phyloP scores from a whole-genome alignment of 352 stramenopile species.

The Globisporangium echinulatum region DNA sequence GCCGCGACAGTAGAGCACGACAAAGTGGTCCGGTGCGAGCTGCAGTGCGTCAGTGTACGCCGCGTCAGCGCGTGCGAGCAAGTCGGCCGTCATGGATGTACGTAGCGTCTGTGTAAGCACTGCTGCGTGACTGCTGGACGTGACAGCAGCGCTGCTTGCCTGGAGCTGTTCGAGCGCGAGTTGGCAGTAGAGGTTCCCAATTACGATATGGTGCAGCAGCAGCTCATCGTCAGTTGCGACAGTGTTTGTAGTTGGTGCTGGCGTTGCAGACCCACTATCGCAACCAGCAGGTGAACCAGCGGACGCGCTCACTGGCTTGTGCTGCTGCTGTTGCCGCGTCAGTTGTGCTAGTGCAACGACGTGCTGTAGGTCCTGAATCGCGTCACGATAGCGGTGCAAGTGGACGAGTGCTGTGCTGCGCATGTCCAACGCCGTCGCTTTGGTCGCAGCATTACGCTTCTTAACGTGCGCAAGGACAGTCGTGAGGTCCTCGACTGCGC shows the following conservation, averaged over 20 bases:
- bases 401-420: slow-evolving; percentile 31
- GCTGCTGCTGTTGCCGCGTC: slow-evolving; percentile 10
- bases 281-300: background rate
- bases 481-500: slow-evolving; percentile 33
- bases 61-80: slow-evolving; percentile 19
- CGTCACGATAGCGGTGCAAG: slow-evolving; percentile 27
- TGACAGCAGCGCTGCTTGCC: slow-evolving; percentile 16
- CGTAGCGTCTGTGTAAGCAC: slow-evolving; percentile 11
- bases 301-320: slow-evolving; percentile 7
- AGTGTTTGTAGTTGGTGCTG: background rate
- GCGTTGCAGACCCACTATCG: no score
- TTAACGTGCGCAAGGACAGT: slow-evolving; percentile 32
- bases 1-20: slow-evolving; percentile 37
- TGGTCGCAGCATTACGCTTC: slow-evolving; percentile 20
- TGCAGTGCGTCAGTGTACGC: slow-evolving; percentile 33
- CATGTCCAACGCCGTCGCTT: slow-evolving; percentile 23
- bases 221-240: slow-evolving; percentile 11
- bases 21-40: slow-evolving; percentile 27
- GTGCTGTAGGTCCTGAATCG: slow-evolving; percentile 45
- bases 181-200: slow-evolving; percentile 59
- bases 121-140: slow-evolving; percentile 17
- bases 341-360: background rate
- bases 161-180: slow-evolving; percentile 41
- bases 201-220: slow-evolving; percentile 31
- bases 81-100: slow-evolving; percentile 14